Percentiles rank a stretch among this genome's conserved stretches.
Conservation (phyloP, 2,329 filamentous ascomycete species). For the Talaromyces funiculosus region DNA sequence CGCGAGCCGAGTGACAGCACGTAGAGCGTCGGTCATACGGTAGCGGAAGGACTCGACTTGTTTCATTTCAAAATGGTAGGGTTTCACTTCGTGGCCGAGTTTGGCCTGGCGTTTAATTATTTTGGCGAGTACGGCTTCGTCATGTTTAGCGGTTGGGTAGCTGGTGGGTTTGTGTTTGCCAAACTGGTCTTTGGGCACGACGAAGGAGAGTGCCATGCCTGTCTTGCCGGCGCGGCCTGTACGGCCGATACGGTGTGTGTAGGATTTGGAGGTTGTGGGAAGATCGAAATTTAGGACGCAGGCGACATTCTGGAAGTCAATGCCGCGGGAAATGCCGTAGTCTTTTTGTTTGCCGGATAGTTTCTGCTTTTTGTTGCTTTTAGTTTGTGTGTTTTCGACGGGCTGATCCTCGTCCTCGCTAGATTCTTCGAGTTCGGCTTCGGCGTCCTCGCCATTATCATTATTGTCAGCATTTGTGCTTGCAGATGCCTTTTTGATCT, state of each 20-base stretch:
- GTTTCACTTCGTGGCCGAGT: constrained; percentile 73
- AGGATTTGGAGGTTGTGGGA: constrained; percentile 78
- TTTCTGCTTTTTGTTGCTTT: constrained; percentile 56
- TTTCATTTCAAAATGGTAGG: constrained; percentile 91
- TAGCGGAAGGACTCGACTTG: constrained; percentile 93
- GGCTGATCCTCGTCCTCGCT: constrained; percentile 34
- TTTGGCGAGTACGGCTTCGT: constrained; percentile 76
- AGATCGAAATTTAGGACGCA: constrained; percentile 97
- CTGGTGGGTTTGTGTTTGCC: constrained; percentile 86
- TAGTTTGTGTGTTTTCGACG: constrained; percentile 23
- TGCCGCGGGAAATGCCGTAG: constrained; percentile 90
- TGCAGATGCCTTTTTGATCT: constrained; percentile 24
- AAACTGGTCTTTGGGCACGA: constrained; percentile 74
- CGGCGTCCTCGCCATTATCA: constrained; percentile 22
- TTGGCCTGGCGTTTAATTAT: constrained; percentile 75
- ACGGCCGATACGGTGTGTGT: constrained; percentile 93
- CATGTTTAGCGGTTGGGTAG: constrained; percentile 67
- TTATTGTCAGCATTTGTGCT: constrained; percentile 11
- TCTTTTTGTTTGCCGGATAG: constrained; percentile 70
- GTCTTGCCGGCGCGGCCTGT: constrained; percentile 86
- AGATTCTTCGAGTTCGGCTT: constrained; percentile 26
- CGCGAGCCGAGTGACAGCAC: constrained; percentile 82
- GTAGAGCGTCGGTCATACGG: constrained; percentile 84
- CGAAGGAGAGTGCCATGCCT: constrained; percentile 94
- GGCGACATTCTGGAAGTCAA: constrained; percentile 93